These are phyloP conservation scores for Diaporthe citrichinensis DNA, from an alignment of 2,329 filamentous ascomycete genomes.

Conservation along the genomic window DNA sequence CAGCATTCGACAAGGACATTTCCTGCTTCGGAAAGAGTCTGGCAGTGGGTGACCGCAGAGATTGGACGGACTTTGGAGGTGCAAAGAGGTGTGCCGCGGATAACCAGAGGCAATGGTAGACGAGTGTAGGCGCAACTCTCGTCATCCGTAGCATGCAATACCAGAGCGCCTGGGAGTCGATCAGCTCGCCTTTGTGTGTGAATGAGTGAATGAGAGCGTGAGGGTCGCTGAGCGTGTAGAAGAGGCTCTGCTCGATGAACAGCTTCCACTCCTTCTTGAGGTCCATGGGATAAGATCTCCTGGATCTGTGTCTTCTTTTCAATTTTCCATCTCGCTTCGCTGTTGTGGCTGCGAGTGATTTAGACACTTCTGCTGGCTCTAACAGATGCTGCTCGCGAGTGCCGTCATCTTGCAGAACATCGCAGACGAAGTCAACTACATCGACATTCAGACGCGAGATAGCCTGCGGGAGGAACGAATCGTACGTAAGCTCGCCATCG, in stretches of 20 bases:
- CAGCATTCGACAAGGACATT: slow-evolving; percentile 59
- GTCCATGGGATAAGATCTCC: slow-evolving; percentile 48
- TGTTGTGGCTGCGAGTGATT: slow-evolving; percentile 47
- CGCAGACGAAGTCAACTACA: slow-evolving; percentile 72
- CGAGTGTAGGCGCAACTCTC: slow-evolving; percentile 68
- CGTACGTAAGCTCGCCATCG: slow-evolving; percentile 48
- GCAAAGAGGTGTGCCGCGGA: slow-evolving; percentile 71
- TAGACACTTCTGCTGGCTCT: slow-evolving; percentile 55
- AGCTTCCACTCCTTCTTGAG: slow-evolving; percentile 67
- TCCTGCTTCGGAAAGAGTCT: slow-evolving; percentile 54
- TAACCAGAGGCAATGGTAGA: slow-evolving; percentile 76
- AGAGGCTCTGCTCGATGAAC: slow-evolving; percentile 76
- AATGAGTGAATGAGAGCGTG: slow-evolving; percentile 70
- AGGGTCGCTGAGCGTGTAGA: slow-evolving; percentile 73
- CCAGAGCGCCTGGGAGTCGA: slow-evolving; percentile 74
- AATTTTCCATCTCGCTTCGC: slow-evolving; percentile 48
- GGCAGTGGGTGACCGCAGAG: slow-evolving; percentile 55
- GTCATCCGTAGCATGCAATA: slow-evolving; percentile 74
- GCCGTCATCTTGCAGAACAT: slow-evolving; percentile 70
- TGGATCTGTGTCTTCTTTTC: slow-evolving; percentile 51
- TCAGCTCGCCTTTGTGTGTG: slow-evolving; percentile 63
- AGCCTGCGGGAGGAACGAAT: slow-evolving; percentile 68
- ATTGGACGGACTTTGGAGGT: slow-evolving; percentile 63
- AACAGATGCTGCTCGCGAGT: slow-evolving; percentile 66
- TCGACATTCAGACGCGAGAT: slow-evolving; percentile 67